Conservation (phyloP, 2,329 filamentous ascomycete species). For the Nigrospora oryzae region DNA sequence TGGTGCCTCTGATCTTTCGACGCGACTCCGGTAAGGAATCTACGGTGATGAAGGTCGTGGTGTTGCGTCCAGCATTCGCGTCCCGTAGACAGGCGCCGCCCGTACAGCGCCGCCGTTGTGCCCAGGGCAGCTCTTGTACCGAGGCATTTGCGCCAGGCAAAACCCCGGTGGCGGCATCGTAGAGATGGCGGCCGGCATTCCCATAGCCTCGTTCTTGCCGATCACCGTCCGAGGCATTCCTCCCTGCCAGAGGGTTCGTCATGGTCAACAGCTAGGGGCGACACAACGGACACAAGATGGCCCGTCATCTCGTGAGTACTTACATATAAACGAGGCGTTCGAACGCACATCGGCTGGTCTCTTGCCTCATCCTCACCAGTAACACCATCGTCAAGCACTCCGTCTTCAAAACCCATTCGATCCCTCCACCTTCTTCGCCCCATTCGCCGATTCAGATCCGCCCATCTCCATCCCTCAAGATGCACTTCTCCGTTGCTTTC, state of each 20-base stretch:
- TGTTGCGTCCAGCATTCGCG: background rate
- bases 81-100: background rate
- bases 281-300: background rate
- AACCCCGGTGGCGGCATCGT: background rate
- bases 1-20: too few relatives aligned
- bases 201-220: background rate
- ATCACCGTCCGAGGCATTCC: conserved; percentile 3
- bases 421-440: conserved; percentile 9
- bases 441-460: conserved; percentile 6
- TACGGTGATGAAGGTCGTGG: background rate
- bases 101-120: conserved; percentile 5
- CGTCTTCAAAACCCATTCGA: background rate
- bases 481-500: conserved; percentile 30
- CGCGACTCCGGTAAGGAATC: background rate
- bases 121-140: background rate
- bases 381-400: background rate
- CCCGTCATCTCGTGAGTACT: background rate
- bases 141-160: background rate
- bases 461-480: conserved; percentile 20
- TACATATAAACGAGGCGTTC: background rate
- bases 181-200: background rate
- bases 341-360: too few relatives aligned
- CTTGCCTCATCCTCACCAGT: background rate
- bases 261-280: background rate
- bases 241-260: background rate